Conservation (phyloP, 345 rosid species). For the Sisymbrium altissimum region DNA sequence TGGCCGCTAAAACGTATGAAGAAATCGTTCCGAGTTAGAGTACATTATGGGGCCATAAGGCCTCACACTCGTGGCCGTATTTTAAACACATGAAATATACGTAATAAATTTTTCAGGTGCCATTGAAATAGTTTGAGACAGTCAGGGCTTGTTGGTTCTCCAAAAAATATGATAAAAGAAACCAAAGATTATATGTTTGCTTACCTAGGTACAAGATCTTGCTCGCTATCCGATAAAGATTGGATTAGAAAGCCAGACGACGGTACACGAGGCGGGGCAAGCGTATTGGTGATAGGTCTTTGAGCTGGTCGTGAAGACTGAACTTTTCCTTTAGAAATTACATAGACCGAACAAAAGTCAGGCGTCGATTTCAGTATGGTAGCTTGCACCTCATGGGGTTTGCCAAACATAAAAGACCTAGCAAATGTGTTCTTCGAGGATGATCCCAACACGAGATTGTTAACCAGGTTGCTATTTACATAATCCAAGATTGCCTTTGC, state of each 20-base stretch:
- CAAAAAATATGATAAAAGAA: not conserved
- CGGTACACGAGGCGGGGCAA: constrained; percentile 50
- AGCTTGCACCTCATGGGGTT: constrained; percentile 46
- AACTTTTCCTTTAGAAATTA: constrained; percentile 72
- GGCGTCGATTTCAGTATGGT: constrained; percentile 54
- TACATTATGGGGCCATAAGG: not conserved
- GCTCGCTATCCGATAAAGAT: constrained; percentile 25
- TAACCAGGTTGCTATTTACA: constrained; percentile 43
- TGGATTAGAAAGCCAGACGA: constrained; percentile 31
- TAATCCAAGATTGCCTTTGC: constrained; percentile 55
- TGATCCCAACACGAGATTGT: constrained; percentile 59
- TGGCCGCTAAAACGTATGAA: constrained; percentile 10
- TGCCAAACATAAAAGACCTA: constrained; percentile 39
- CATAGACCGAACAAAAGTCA: constrained; percentile 69
- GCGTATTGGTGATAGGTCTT: constrained; percentile 41
- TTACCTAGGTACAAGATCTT: constrained; percentile 34
- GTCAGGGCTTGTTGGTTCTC: not conserved
- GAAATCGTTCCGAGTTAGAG: not conserved
- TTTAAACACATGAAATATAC: not conserved
- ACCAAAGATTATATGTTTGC: not conserved
- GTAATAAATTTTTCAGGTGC: not conserved
- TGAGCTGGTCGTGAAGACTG: constrained; percentile 47
- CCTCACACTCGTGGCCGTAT: not conserved
- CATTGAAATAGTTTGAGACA: too few species aligned
- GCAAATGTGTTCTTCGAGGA: constrained; percentile 54